These are phyloP conservation scores for Mortierella sp. DNA, from an alignment of 371 early-diverging fungal genomes.

Conservation along the genomic window DNA sequence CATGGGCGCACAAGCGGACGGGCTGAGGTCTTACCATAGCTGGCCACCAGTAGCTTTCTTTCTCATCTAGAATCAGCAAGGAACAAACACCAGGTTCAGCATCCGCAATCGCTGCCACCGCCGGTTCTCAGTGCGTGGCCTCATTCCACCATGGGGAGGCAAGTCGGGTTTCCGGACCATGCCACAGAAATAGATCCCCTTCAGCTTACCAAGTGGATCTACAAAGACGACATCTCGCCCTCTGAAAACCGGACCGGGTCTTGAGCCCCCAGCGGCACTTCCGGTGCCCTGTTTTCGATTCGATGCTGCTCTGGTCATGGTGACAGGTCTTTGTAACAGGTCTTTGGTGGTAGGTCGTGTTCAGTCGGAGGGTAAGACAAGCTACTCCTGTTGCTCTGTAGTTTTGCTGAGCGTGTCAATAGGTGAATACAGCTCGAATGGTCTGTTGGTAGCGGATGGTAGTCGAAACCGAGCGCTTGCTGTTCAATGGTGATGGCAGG, in stretches of 20 bases:
- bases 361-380: too few species aligned
- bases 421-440: too few species aligned
- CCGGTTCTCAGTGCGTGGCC: constrained; percentile 1
- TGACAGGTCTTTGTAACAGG: constrained; percentile 5
- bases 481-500: background rate
- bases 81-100: constrained; percentile 5
- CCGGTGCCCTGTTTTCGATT: constrained; percentile 43
- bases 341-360: background rate
- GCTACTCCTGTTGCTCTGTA: too few species aligned
- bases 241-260: constrained; percentile 50
- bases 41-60: constrained; percentile 55
- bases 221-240: constrained; percentile 67
- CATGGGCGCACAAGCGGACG: constrained; percentile 1
- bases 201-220: constrained; percentile 59
- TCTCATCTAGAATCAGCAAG: constrained; percentile 31
- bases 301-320: constrained; percentile 48
- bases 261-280: constrained; percentile 18
- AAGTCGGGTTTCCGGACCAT: constrained; percentile 5
- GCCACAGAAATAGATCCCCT: background rate
- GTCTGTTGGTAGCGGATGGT: too few species aligned
- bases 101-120: background rate
- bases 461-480: too few species aligned
- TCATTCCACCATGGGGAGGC: constrained; percentile 9
- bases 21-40: constrained; percentile 42
- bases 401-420: too few species aligned